Evolutionary conservation across 352 stramenopile species (phyloP), one percentile per base, ranked within the genome.

Genomic region (Phytophthora sp.): DNA sequence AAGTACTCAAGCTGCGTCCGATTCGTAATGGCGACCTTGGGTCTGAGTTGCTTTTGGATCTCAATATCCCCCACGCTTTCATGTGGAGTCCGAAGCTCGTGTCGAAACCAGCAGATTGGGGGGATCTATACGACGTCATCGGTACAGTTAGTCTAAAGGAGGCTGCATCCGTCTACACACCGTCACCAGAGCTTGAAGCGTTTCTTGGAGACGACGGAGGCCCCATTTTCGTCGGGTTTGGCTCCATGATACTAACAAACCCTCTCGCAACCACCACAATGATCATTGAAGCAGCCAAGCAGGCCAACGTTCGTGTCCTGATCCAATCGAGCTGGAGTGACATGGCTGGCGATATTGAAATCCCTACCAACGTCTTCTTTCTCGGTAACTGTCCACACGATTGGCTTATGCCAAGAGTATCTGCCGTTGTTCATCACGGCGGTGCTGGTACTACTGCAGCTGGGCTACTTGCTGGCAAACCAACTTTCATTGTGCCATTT

Each of bases 221-320:
- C 7, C 92, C 93, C 1, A 91, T 98, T 53, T 98, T 97, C 54
- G 84, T 98, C 31, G 94, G 94, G 0, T 98, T 98, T 73, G 94
- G 94, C 5, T 93, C 74, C 4, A 98, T 98, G 92, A 77, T 98
- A 4, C 82, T 98, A 21, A 70, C 84, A 16, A 77, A 98, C 35
- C 79, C 88, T 1, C 39, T 66, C 16, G 69, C 85, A 15, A 82
- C 79, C 16, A 89, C 73, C 13, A 80, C 78, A 18, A 97, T 98
- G 63, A 90, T 95, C 62, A 79, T 89, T n/a, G 92, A 95, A 26
- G 82, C 82, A 2, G 87, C 87, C 0, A 73, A 71, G 11, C 62
- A 46, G 23, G 77, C 79, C 23, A 82, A 88, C 21, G 82, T 80
- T 15, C 82, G 94, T 7, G 86, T 98, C 38, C 44, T 98, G 26